Evolutionary conservation across 805 yeast genomes (phyloP), one percentile per base, ranked within the genome.

Genomic region (Saturnispora saitoi): DNA sequence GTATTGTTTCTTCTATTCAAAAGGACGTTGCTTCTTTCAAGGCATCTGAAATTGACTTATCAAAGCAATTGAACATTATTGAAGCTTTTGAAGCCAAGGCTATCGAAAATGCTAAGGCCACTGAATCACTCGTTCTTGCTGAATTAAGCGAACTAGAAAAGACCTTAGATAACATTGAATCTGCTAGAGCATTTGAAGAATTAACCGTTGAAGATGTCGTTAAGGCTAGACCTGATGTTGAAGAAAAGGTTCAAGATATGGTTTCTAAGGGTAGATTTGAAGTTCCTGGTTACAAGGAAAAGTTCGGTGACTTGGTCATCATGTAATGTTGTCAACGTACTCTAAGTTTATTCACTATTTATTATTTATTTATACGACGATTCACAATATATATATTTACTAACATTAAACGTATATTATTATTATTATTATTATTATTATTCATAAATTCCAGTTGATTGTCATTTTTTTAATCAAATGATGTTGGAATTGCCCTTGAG

Each of bases 241-340:
- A 91, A 67, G 90, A 86, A 61, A 93, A 93, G 85, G 96, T 90
- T 60, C 78, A 75, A 64, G 88, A 88, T 74, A 83, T 91, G 93
- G 89, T 93, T 63, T 80, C 83, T 79, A 83, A 90, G 78, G 96
- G 96, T 72, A 86, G 86, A 77, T 90, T 96, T 95, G 87, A 86
- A 66, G 95, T 90, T 60, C 98, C 98, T 63, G 96, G 96, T 63
- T 93, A 93, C 83, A 83, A 86, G 73, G 98, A 93, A 73, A 93
- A 90, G 82, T 93, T 93, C 70, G 98, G 98, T 71, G 87, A 86
- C 69, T 80, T 91, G 73, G 88, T 91, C 64, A 88, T 89, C 69
- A 93, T 91, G 97, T 78, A 72, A 68, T 56, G 40, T 32, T 30
- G 22, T 40, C 34, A 32, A 40, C 30, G 45, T 44, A 41, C 37